Conservation (phyloP, 306 rosid species). For the Alnus glutinosa region DNA sequence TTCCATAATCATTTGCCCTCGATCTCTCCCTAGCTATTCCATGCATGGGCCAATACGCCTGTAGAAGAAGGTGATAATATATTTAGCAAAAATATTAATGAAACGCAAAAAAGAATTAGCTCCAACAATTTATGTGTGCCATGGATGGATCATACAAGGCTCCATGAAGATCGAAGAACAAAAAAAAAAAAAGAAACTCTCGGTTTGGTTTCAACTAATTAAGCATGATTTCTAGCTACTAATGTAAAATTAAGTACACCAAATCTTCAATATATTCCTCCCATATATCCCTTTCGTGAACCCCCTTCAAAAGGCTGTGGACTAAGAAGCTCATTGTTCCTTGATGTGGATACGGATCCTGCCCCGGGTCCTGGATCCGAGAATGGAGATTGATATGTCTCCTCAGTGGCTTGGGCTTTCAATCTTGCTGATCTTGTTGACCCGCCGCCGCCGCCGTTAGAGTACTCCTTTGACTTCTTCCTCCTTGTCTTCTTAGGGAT, state of each 20-base stretch:
- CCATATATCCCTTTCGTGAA: conserved; percentile 25
- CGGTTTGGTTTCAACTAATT: conserved; percentile 26
- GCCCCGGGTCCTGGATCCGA: conserved; percentile 31
- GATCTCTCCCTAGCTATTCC: not conserved
- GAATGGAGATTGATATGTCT: conserved; percentile 15
- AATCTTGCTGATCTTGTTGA: conserved; percentile 40
- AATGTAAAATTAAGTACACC: conserved; percentile 3
- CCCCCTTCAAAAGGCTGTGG: conserved; percentile 34
- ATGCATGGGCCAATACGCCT: not conserved
- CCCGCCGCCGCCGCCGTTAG: not conserved
- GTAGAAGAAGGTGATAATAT: not conserved
- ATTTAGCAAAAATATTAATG: not conserved
- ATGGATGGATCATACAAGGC: not conserved
- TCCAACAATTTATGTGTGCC: not conserved
- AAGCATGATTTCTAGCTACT: conserved; percentile 37
- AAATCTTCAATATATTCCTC: conserved; percentile 28
- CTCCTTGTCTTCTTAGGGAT: conserved; percentile 57
- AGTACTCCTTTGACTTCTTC: conserved; percentile 54
- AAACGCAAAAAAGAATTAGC: not conserved
- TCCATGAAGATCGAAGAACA: not conserved
- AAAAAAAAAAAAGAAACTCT: not conserved
- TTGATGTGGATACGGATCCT: conserved; percentile 19
- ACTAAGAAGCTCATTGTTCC: conserved; percentile 12
- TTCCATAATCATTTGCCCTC: not conserved
- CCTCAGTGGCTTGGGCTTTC: conserved; percentile 31